A percentile compares a stretch with the other conserved stretches of the same genome.
Evolutionary conservation across 148 eudicot species (phyloP).

Genomic region (Salicornia ramosissima): DNA sequence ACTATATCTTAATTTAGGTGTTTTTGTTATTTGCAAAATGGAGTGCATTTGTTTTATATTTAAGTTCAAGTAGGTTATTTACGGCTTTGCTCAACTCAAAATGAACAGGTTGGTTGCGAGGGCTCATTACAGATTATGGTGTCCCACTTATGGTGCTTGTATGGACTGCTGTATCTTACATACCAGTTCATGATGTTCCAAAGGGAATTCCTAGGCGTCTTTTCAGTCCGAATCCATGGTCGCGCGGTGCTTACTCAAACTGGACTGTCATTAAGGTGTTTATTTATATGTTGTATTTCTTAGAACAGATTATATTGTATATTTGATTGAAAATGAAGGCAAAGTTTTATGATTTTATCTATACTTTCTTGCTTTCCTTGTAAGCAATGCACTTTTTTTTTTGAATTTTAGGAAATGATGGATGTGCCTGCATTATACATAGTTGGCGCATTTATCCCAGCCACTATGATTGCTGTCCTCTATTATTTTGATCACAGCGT

Average conservation of each 20-base stretch:
- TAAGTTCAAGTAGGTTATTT: background rate
- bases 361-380: background rate
- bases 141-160: constrained; percentile 95
- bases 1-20: background rate
- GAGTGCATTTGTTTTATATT: background rate
- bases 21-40: background rate
- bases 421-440: constrained; percentile 77
- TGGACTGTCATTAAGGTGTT: constrained; percentile 95
- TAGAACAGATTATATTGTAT: background rate
- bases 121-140: constrained; percentile 91
- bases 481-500: constrained; percentile 99
- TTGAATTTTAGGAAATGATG: constrained; percentile 68
- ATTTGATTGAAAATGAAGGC: background rate
- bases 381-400: constrained; percentile 4
- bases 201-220: constrained; percentile 90
- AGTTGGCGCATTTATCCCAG: constrained; percentile 93
- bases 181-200: constrained; percentile 76
- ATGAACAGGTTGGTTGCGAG: constrained; percentile 73
- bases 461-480: constrained; percentile 98
- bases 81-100: background rate
- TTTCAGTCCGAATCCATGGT: constrained; percentile 98
- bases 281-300: background rate
- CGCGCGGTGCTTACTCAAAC: constrained; percentile 89
- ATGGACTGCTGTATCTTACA: constrained; percentile 93
- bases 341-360: background rate